Percentiles rank a stretch among this genome's conserved stretches.
Evolutionary conservation across 2,329 filamentous ascomycete species (phyloP).

Genomic region (Didymella exigua): DNA sequence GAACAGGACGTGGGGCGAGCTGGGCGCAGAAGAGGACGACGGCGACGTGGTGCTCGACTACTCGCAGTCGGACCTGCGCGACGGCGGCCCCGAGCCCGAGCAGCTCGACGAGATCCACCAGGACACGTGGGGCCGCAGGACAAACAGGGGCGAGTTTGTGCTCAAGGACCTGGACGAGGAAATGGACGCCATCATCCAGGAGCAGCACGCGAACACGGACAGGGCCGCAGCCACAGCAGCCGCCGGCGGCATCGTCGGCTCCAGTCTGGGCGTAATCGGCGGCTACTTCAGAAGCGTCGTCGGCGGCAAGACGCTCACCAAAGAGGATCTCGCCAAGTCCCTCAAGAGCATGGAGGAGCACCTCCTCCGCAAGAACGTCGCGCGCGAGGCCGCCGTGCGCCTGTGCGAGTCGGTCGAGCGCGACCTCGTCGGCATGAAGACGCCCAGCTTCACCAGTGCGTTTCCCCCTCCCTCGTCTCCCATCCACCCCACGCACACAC

Average conservation of each 20-base stretch:
- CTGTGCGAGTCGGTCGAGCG: conserved; percentile 90
- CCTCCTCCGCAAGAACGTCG: conserved; percentile 92
- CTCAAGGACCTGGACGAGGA: conserved; percentile 92
- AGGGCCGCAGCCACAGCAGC: conserved; percentile 29
- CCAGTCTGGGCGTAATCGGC: conserved; percentile 80
- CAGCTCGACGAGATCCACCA: conserved; percentile 76
- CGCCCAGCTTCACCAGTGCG: conserved; percentile 81
- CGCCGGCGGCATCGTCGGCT: conserved; percentile 71
- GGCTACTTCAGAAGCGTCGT: conserved; percentile 94
- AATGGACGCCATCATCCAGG: conserved; percentile 84
- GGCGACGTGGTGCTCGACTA: conserved; percentile 85
- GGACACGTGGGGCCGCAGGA: conserved; percentile 82
- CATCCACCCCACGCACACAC: too few relatives aligned
- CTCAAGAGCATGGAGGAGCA: conserved; percentile 97
- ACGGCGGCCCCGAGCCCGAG: conserved; percentile 56
- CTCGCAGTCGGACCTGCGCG: conserved; percentile 67
- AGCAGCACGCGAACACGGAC: conserved; percentile 67
- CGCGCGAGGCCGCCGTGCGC: conserved; percentile 88
- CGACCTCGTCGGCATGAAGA: conserved; percentile 89
- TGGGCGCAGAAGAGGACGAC: conserved; percentile 85
- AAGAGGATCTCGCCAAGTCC: conserved; percentile 86
- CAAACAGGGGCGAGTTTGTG: conserved; percentile 88
- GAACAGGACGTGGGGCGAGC: conserved; percentile 88
- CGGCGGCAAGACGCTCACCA: conserved; percentile 89
- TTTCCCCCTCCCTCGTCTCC: conserved; percentile 1